Evolutionary conservation across 805 yeast species (phyloP), one percentile per base, ranked within the genome.

Genomic region (Candida corydali): DNA sequence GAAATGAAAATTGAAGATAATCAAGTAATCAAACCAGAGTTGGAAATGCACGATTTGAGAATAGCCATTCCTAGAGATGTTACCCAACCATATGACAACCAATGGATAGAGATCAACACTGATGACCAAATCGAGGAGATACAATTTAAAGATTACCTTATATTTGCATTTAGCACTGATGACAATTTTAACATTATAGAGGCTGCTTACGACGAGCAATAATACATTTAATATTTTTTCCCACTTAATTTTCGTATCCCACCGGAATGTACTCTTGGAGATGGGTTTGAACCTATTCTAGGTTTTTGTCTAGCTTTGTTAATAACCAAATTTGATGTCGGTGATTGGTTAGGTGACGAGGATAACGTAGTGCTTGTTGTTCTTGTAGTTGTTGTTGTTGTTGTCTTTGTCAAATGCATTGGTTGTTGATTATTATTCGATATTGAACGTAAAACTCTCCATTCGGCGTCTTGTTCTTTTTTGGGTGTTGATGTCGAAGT

Each of bases 331-430:
- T 38, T 37, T 16, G 43, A 57, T 4, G 62, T 51, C 5, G 63
- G 46, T n/a, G 48, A 51, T 12, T 32, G 17, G 8, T 66, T 55
- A 11, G 61, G 54, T 22, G 59, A 51, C 36, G 60, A 47, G 2
- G 66, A 61, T 2, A 63, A 57, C 45, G 77, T 71, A 4, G 72
- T 70, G 1, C 75, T 71, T 5, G 75, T 61, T 7, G 78, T 72
- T 5, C 75, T 73, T 3, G 76, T 70, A 3, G 70, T 69, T 2
- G 75, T 71, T 10, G 66, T 62, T 1, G 43, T 61, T 36, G 65
- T 71, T 11, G 69, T 69, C 42, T 65, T 46, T 43, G 46, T 71
- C 51, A 50, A 60, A 45, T 55, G 63, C 24, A 45, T 45, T 42
- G 53, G 55, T 12, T 32, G 26, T 8, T 35, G 27, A n/a, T 28